Evolutionary conservation across 1,139 yeast genomes (phyloP).

Genomic region (Nakaseomyces sp.): DNA sequence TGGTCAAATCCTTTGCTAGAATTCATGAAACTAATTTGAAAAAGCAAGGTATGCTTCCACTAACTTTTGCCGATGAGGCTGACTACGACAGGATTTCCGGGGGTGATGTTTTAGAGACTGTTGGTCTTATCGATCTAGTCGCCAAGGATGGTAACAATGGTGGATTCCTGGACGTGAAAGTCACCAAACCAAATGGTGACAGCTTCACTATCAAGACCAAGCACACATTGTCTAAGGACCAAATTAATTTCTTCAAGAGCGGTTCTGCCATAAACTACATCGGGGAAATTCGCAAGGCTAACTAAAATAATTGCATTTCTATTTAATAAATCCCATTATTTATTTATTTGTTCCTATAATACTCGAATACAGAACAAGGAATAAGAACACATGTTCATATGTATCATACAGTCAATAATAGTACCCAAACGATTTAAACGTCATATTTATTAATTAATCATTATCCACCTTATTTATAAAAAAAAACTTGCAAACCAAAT

Average conservation of each 20-base stretch:
- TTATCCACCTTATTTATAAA: too few relatives aligned
- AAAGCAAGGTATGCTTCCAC: constrained; percentile 94
- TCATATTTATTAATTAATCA: not conserved
- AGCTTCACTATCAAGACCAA: constrained; percentile 62
- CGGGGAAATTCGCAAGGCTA: constrained; percentile 47
- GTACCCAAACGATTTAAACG: not conserved
- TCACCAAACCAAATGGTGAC: constrained; percentile 70
- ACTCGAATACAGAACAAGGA: too few relatives aligned
- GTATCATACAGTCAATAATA: too few relatives aligned
- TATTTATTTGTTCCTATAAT: not conserved
- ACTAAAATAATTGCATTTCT: constrained; percentile 2
- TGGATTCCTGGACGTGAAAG: constrained; percentile 60
- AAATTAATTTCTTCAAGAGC: constrained; percentile 89
- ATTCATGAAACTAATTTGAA: constrained; percentile 86
- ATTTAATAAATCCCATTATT: not conserved
- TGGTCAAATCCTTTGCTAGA: constrained; percentile 95
- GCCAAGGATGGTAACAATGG: constrained; percentile 81
- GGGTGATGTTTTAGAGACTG: constrained; percentile 72
- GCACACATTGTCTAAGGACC: constrained; percentile 96
- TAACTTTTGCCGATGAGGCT: constrained; percentile 78
- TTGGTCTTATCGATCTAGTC: constrained; percentile 69
- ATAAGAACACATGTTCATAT: not conserved
- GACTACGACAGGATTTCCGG: constrained; percentile 77
- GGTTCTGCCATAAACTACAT: constrained; percentile 94
- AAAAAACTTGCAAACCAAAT: too few relatives aligned